Evolutionary conservation across 2,329 filamentous ascomycete species (phyloP).

Genomic region (Aspergillus uvarum): DNA sequence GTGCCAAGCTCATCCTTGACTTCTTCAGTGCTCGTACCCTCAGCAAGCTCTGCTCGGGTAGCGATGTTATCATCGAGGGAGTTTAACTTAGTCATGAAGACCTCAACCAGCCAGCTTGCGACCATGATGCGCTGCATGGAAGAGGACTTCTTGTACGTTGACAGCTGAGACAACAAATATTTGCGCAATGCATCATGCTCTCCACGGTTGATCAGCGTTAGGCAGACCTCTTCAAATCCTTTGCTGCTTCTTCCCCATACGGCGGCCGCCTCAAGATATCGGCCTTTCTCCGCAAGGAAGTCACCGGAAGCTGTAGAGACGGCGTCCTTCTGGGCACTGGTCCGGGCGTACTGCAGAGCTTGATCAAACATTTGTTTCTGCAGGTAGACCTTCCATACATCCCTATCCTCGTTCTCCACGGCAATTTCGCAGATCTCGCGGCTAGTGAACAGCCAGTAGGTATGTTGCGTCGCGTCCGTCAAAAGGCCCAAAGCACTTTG

Average conservation of each 20-base stretch:
- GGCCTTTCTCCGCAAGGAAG: constrained; percentile 75
- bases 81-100: constrained; percentile 97
- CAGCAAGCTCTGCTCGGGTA: constrained; percentile 77
- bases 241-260: constrained; percentile 96
- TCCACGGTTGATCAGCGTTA: constrained; percentile 84
- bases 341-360: constrained; percentile 81
- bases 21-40: constrained; percentile 68
- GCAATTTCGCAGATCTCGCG: constrained; percentile 93
- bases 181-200: constrained; percentile 88
- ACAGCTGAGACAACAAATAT: constrained; percentile 82
- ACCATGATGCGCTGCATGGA: constrained; percentile 96
- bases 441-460: constrained; percentile 92
- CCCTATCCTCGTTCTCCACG: constrained; percentile 82
- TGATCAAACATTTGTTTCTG: constrained; percentile 83
- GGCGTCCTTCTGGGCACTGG: constrained; percentile 77
- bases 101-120: constrained; percentile 88
- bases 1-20: constrained; percentile 65
- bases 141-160: constrained; percentile 75
- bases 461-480: constrained; percentile 90
- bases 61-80: constrained; percentile 91
- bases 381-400: constrained; percentile 94
- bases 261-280: constrained; percentile 80
- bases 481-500: constrained; percentile 81
- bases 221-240: constrained; percentile 91
- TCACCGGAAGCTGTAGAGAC: constrained; percentile 92